phyloP scores from a whole-genome alignment of 1,139 yeast genomes.

The Ogataea hybrid region DNA sequence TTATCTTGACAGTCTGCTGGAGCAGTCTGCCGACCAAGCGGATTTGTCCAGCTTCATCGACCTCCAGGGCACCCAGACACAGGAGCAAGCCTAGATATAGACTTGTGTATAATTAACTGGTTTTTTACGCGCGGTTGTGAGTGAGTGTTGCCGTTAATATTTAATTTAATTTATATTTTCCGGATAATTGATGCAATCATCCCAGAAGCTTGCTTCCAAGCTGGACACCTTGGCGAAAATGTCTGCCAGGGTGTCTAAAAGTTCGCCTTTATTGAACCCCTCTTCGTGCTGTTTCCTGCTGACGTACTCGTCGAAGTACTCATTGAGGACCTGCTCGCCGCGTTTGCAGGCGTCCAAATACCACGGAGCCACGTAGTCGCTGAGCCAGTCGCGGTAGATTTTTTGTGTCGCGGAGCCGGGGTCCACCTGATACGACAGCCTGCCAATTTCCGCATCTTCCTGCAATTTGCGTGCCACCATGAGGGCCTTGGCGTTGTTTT shows the following conservation, averaged over 20 bases:
- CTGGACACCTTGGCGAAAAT: constrained; percentile 58
- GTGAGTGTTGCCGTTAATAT: background rate
- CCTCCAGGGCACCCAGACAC: background rate
- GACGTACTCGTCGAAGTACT: constrained; percentile 13
- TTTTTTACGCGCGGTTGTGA: background rate
- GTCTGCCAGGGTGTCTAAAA: constrained; percentile 47
- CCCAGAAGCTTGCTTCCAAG: constrained; percentile 69
- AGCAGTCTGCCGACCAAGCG: background rate
- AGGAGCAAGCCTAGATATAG: background rate
- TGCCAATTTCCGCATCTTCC: background rate
- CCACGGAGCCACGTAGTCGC: constrained; percentile 58
- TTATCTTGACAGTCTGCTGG: constrained; percentile 10
- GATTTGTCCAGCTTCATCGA: constrained; percentile 1
- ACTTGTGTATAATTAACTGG: background rate
- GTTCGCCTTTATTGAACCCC: constrained; percentile 4
- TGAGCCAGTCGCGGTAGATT: constrained; percentile 23
- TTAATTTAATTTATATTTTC: constrained; percentile 2
- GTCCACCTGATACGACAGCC: background rate
- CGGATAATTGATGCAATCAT: constrained; percentile 13
- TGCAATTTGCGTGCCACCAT: constrained; percentile 5
- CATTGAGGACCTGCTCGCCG: constrained; percentile 51
- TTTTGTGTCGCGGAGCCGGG: background rate
- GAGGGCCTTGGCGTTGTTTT: constrained; percentile 1
- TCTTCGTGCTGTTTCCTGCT: background rate
- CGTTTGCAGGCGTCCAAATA: constrained; percentile 48